A percentile compares a stretch with the other conserved stretches of the same genome.
These are phyloP conservation scores for Zygosaccharomyces bisporus DNA, from an alignment of 805 yeast species.

Conservation along the genomic window DNA sequence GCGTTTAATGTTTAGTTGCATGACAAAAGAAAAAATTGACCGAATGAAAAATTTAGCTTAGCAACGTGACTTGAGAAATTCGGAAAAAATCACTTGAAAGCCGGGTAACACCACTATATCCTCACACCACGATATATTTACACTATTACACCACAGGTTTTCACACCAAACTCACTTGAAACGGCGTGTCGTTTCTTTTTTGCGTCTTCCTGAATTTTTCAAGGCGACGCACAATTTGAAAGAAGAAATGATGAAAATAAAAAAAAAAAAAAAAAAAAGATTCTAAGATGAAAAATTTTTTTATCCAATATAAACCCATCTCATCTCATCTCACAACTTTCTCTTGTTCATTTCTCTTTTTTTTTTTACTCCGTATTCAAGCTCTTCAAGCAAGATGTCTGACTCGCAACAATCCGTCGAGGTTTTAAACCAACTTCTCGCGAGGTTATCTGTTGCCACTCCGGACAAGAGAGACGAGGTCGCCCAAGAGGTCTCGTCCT, in stretches of 20 bases:
- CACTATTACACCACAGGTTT: neutral
- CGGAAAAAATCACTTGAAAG: too few relatives aligned
- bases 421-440: conserved; percentile 90
- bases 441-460: conserved; percentile 85
- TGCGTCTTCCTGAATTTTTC: neutral
- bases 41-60: neutral
- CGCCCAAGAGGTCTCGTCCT: conserved; percentile 84
- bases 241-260: conserved; percentile 7
- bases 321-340: conserved; percentile 13
- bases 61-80: neutral
- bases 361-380: conserved; percentile 8
- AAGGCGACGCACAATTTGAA: neutral
- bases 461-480: conserved; percentile 79
- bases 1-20: too few relatives aligned
- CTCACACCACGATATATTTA: neutral
- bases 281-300: conserved; percentile 15
- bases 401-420: conserved; percentile 50
- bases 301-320: conserved; percentile 13
- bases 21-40: too few relatives aligned
- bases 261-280: conserved; percentile 4
- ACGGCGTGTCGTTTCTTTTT: conserved; percentile 2
- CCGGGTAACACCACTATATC: neutral
- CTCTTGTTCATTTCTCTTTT: conserved; percentile 3
- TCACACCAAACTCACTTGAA: neutral
- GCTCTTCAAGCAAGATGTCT: conserved; percentile 36